A percentile compares a stretch with the other conserved stretches of the same genome.
phyloP scores from a whole-genome alignment of 805 yeast genomes.

The Cyberlindnera nakhonratchasimensis region DNA sequence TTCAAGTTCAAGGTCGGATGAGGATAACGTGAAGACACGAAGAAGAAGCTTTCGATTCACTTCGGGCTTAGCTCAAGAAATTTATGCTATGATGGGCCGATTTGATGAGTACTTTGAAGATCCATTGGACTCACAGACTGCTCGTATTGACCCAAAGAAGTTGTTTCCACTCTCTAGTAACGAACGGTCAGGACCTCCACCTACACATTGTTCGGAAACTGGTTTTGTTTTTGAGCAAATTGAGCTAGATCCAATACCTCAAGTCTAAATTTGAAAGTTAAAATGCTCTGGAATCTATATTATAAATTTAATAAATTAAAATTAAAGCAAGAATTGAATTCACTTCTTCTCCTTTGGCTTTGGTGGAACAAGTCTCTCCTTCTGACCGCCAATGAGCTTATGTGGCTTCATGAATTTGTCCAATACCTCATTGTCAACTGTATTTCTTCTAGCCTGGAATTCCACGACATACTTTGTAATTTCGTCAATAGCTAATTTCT shows the following conservation, averaged over 20 bases:
- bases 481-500: conserved; percentile 76
- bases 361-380: conserved; percentile 69
- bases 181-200: conserved; percentile 6
- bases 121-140: conserved; percentile 2
- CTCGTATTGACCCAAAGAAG: neutral
- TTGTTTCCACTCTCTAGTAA: neutral
- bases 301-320: neutral
- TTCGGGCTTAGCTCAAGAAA: conserved; percentile 8
- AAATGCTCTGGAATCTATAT: conserved; percentile 1
- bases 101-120: conserved; percentile 15
- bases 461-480: conserved; percentile 74
- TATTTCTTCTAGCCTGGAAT: conserved; percentile 77
- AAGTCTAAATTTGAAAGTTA: neutral
- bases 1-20: conserved; percentile 3
- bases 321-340: neutral
- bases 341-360: conserved; percentile 43
- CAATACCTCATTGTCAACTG: conserved; percentile 58
- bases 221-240: conserved; percentile 2
- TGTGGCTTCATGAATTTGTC: conserved; percentile 82
- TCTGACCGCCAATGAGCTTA: conserved; percentile 67
- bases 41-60: conserved; percentile 5
- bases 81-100: conserved; percentile 16
- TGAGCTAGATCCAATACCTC: conserved; percentile 2
- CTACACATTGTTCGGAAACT: conserved; percentile 2
- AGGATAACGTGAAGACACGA: conserved; percentile 7